Conservation (phyloP, 768 basidiomycete species). For the Lentinus brumalis region DNA sequence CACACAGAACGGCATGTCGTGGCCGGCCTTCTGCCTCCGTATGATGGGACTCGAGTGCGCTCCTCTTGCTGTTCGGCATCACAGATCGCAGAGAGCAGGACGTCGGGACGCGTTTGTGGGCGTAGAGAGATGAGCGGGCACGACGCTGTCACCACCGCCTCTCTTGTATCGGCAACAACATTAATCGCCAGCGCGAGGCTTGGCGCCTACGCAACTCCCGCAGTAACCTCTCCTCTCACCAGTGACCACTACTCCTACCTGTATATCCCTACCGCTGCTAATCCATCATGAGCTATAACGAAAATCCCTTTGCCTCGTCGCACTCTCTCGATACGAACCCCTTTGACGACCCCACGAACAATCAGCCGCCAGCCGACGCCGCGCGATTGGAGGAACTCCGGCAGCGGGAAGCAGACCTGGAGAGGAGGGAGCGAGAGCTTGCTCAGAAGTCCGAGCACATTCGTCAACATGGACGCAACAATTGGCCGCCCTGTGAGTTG, state of each 20-base stretch:
- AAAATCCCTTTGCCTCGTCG: constrained; percentile 85
- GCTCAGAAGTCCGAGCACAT: constrained; percentile 68
- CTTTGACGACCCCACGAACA: constrained; percentile 78
- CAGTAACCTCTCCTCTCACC: constrained; percentile 14
- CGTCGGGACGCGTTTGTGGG: no score
- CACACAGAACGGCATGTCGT: no score
- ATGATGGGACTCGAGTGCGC: no score
- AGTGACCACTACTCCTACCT: constrained; percentile 12
- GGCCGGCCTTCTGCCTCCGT: no score
- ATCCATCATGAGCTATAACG: constrained; percentile 35
- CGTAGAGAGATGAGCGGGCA: neutral
- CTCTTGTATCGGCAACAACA: constrained; percentile 7
- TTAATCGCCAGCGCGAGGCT: constrained; percentile 3
- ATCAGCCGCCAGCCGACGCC: constrained; percentile 34
- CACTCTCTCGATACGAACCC: constrained; percentile 87
- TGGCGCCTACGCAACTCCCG: constrained; percentile 9
- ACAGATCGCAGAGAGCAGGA: no score
- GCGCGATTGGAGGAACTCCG: constrained; percentile 65
- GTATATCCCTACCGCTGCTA: constrained; percentile 16
- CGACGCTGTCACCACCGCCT: neutral
- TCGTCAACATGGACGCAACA: constrained; percentile 78
- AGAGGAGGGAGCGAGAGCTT: constrained; percentile 76
- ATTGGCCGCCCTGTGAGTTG: constrained; percentile 88
- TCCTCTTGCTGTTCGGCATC: no score
- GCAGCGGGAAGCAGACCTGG: constrained; percentile 79